Base-by-base conservation (phyloP, 495 filamentous ascomycete genomes). In the Tuber brumale region DNA sequence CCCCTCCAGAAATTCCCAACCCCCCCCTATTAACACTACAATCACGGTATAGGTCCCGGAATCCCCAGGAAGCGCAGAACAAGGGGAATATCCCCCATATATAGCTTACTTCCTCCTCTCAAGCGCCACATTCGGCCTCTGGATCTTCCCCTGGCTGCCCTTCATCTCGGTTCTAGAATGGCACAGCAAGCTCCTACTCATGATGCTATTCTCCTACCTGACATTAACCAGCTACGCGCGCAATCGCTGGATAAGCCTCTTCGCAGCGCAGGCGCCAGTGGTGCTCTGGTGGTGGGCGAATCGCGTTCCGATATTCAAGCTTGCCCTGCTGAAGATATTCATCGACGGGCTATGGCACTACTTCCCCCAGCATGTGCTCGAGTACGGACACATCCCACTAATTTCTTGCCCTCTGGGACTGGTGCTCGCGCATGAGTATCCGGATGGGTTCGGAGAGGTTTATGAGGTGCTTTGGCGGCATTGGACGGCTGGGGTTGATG, bases 121-220 rank as follows among this genome's bases (percentile, higher is more conserved):
- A 3, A 0, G 35, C 4, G 70, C 70, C 57, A 27, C 70, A 0
- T 1, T 70, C 0, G 37, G 19, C 1, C n/a, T 76, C 5, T 75
- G 41, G 18, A 35, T 43, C 14, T 18, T 76, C 37, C n/a, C 37
- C 0, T 19, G 19, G n/a, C 18, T 76, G 1, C 74, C 75, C 23
- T 4, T 41, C 23, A 61, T 76, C 37, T 69, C 75, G 3, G 2
- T 61, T 3, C 35, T 76, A 7, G 51, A 57, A 74, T 76, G 74
- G 74, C 43, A 57, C 3, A 14, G 7, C 14, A 70, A 42, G 4
- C 27, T 31, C n/a, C 31, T 14, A 1, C 6, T 46, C 57, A 31
- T 61, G 9, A 19, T 76, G 4, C 12, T 19, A 3, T 14, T 70
- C 21, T 41, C 70, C 57, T 76, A 76, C 43, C 12, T 14, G 0